Base-by-base conservation (phyloP, 495 filamentous ascomycete species). In the Annulohypoxylon maeteangense region DNA sequence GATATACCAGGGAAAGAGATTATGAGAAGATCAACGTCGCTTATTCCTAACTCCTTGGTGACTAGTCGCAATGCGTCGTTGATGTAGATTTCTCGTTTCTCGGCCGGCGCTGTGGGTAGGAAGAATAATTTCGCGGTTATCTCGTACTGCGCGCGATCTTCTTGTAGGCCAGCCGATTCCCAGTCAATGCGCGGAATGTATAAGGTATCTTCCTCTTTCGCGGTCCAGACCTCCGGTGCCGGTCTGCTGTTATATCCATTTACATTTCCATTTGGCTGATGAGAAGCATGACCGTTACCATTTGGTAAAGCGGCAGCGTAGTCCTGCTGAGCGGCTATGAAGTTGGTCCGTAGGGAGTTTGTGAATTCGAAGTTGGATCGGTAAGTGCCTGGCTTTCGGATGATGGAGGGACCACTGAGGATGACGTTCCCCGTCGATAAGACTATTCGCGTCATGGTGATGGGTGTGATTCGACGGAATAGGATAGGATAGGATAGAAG, bases 41-140 rank as follows among this genome's bases (percentile, higher is more conserved):
- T 78, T 29, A 93, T 88, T 55, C 88, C 85, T 62, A 99, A 82
- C 69, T 95, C 92, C 76, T 89, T 90, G 70, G 90, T 83, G 23
- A 98, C 94, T 5, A 95, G 78, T 67, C 88, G 85, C 72, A 97
- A 85, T 1, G 94, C 94, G 74, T 95, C 91, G 40, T 84, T 77
- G 14, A 91, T 91, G 78, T 96, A 89, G 61, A 81, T 81, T 65
- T 83, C 83, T 62, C 94, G 86, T 58, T 87, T 80, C 25, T 81
- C 82, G 0, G 87, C 82, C 10, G 89, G 84, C 16, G 91, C 87
- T 27, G 85, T 86, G 2, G 93, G 92, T 16, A 97, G 85, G 78
- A 95, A 96, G 86, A 98, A 98, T 20, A 98, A 81, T 77, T 98
- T 98, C 44, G 93, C 89, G 0, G 94, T 98, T 76, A 97, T 96